A percentile compares a stretch with the other conserved stretches of the same genome.
Evolutionary conservation across 1,139 yeast genomes (phyloP).

Genomic region (Wickerhamiella infanticola): DNA sequence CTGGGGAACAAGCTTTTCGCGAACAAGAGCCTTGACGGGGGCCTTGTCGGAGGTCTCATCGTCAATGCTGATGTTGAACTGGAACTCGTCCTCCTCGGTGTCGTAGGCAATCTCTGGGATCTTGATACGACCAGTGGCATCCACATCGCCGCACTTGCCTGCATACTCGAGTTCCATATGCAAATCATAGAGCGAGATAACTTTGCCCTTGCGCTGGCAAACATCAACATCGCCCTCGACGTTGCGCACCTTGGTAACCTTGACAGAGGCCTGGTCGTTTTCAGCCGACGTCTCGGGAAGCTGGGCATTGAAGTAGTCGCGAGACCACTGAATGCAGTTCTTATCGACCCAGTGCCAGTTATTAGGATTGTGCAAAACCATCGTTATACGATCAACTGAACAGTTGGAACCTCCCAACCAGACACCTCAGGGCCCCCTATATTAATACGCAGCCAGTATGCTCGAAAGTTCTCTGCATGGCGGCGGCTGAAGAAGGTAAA

Average conservation of each 20-base stretch:
- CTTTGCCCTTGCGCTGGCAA: conserved; percentile 91
- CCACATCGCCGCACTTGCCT: conserved; percentile 32
- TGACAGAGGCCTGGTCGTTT: conserved; percentile 27
- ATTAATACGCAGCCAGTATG: too few relatives aligned
- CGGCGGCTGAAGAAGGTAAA: neutral
- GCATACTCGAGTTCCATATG: conserved; percentile 45
- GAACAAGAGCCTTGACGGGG: conserved; percentile 37
- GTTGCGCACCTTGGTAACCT: conserved; percentile 42
- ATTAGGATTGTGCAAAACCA: conserved; percentile 64
- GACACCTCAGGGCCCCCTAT: too few relatives aligned
- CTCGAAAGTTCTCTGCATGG: conserved; percentile 1
- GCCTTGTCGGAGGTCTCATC: conserved; percentile 35
- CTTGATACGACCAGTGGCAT: conserved; percentile 47
- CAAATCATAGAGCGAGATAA: conserved; percentile 78
- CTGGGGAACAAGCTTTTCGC: conserved; percentile 50
- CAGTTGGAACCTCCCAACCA: too few relatives aligned
- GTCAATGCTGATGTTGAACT: conserved; percentile 53
- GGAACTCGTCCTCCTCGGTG: conserved; percentile 69
- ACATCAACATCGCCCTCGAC: conserved; percentile 95
- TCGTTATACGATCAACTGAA: conserved; percentile 14
- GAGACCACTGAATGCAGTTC: conserved; percentile 87
- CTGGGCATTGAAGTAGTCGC: conserved; percentile 50
- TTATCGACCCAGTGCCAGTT: conserved; percentile 99
- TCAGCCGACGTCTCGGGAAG: conserved; percentile 34
- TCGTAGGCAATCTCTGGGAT: conserved; percentile 96